Evolutionary conservation across 2,329 filamentous ascomycete species (phyloP).

Genomic region (Aspergillus pseudoviridinutans): DNA sequence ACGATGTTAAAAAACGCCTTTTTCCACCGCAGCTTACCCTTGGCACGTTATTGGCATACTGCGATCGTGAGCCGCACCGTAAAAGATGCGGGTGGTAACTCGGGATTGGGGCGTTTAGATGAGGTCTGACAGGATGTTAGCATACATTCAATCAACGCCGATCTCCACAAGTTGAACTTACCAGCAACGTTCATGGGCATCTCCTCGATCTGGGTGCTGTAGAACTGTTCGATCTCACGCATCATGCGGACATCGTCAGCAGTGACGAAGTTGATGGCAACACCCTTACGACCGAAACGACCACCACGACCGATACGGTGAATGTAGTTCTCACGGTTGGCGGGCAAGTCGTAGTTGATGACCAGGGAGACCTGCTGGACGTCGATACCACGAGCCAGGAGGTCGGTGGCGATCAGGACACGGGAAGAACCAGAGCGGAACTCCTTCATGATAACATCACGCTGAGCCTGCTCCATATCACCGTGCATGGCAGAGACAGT

Average conservation of each 20-base stretch:
- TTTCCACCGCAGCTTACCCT: slow-evolving; percentile 25
- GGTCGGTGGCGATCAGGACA: slow-evolving; percentile 96
- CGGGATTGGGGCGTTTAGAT: neutral
- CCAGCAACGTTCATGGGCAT: slow-evolving; percentile 92
- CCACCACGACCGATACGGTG: slow-evolving; percentile 99
- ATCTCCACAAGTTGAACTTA: slow-evolving; percentile 34
- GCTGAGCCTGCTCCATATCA: slow-evolving; percentile 97
- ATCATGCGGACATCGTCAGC: slow-evolving; percentile 99
- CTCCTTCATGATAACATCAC: slow-evolving; percentile 99
- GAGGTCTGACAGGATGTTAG: neutral
- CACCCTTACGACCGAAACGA: slow-evolving; percentile 99
- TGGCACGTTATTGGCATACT: slow-evolving; percentile 28
- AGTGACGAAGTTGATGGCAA: slow-evolving; percentile 99
- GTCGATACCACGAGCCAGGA: slow-evolving; percentile 98
- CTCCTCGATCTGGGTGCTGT: slow-evolving; percentile 99
- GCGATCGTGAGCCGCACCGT: slow-evolving; percentile 28
- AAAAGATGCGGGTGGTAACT: neutral
- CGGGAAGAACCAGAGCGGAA: slow-evolving; percentile 98
- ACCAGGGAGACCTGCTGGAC: slow-evolving; percentile 99
- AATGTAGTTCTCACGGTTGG: slow-evolving; percentile 99
- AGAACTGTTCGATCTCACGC: slow-evolving; percentile 99
- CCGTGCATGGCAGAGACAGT: slow-evolving; percentile 99
- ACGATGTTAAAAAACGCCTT: slow-evolving; percentile 22
- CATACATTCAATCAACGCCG: neutral
- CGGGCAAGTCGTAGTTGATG: slow-evolving; percentile 99